Conservation (phyloP, 1,139 yeast genomes). For the Torulaspora pretoriensis region DNA sequence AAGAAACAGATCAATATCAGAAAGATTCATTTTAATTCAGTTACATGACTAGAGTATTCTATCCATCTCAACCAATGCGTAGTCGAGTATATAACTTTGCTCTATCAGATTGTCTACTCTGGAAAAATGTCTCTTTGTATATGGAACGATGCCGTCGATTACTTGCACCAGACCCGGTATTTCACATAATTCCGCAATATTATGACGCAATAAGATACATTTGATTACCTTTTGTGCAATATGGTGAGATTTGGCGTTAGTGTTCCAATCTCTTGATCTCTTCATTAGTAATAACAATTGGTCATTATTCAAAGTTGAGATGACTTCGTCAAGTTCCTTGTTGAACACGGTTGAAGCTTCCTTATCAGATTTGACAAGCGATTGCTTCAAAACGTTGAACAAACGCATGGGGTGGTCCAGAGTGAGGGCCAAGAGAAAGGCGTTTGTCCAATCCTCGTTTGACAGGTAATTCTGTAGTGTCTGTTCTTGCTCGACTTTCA, state of each 20-base stretch:
- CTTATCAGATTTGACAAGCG: slow-evolving; percentile 35
- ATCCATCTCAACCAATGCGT: slow-evolving; percentile 75
- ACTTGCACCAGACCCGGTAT: slow-evolving; percentile 64
- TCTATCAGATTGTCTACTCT: slow-evolving; percentile 78
- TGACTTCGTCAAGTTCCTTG: slow-evolving; percentile 58
- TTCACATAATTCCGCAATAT: slow-evolving; percentile 53
- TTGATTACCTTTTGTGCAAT: slow-evolving; percentile 74
- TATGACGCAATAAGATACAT: slow-evolving; percentile 55
- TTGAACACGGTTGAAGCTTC: slow-evolving; percentile 46
- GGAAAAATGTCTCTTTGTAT: slow-evolving; percentile 76
- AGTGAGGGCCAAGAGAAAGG: slow-evolving; percentile 79
- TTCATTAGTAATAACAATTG: slow-evolving; percentile 59
- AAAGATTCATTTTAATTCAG: background rate
- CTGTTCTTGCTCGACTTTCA: slow-evolving; percentile 82
- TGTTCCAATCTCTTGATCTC: slow-evolving; percentile 91
- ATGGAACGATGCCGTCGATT: slow-evolving; percentile 75
- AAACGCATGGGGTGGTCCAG: slow-evolving; percentile 83
- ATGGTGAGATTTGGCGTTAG: slow-evolving; percentile 74
- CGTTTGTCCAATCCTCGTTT: slow-evolving; percentile 78
- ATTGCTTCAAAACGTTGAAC: slow-evolving; percentile 61
- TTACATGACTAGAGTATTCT: slow-evolving; percentile 32
- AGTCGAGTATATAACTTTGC: slow-evolving; percentile 80
- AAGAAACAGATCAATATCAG: background rate
- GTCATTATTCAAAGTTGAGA: slow-evolving; percentile 53
- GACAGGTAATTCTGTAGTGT: slow-evolving; percentile 67